Conservation (phyloP, 441 rosid genomes). For the Eugenia klotzschiana region DNA sequence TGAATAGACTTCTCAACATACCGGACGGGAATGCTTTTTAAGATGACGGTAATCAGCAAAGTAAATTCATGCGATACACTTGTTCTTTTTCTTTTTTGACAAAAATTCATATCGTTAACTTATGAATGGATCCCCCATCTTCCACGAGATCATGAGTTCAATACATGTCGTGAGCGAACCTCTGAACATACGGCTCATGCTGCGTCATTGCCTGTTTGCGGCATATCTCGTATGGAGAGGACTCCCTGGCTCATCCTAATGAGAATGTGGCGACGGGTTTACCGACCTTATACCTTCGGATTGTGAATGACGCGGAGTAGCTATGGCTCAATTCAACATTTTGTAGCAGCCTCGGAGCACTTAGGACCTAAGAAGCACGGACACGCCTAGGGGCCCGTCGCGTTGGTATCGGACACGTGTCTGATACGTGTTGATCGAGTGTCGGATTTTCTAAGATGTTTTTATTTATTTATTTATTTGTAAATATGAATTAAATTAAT, state of each 20-base stretch:
- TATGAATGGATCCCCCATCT: neutral
- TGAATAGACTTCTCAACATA: neutral
- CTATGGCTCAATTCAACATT: neutral
- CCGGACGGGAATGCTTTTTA: neutral
- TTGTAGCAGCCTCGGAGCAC: no score
- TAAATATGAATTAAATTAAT: no score
- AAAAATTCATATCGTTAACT: neutral
- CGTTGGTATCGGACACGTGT: no score
- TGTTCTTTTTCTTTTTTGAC: no score
- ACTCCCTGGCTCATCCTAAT: neutral
- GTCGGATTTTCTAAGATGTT: no score
- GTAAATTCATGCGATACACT: neutral
- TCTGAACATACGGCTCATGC: neutral
- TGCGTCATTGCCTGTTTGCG: neutral
- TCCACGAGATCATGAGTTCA: neutral
- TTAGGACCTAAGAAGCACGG: no score
- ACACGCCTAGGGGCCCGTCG: no score
- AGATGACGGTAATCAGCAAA: neutral
- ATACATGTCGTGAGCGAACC: neutral
- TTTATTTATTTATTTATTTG: no score
- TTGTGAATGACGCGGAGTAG: neutral
- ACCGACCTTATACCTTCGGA: no score
- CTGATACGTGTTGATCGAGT: no score
- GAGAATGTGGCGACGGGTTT: neutral
- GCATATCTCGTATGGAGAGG: neutral